A percentile compares a stretch with the other conserved stretches of the same genome.
These are phyloP conservation scores for Fusarium miscanthi DNA, from an alignment of 2,329 filamentous ascomycete species.

Conservation along the genomic window DNA sequence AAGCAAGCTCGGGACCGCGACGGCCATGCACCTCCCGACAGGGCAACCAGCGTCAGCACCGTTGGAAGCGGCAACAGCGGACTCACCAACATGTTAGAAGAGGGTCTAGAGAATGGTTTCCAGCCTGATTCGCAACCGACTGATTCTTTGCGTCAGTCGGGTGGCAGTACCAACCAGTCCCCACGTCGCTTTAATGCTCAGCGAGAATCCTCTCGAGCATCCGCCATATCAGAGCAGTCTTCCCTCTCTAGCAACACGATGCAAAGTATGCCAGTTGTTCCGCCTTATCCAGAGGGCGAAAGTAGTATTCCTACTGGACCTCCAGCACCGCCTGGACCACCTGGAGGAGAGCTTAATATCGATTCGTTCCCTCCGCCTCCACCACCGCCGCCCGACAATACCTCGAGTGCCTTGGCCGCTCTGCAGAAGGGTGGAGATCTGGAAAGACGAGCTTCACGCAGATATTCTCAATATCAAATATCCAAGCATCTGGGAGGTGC, in stretches of 20 bases:
- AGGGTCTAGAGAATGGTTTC: conserved; percentile 67
- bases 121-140: conserved; percentile 52
- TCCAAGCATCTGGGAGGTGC: conserved; percentile 89
- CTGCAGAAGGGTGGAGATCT: conserved; percentile 92
- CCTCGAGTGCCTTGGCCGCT: conserved; percentile 90
- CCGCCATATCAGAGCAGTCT: conserved; percentile 69
- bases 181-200: conserved; percentile 60
- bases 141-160: conserved; percentile 44
- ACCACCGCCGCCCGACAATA: conserved; percentile 73
- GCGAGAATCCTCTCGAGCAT: conserved; percentile 64
- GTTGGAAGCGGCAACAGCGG: conserved; percentile 66
- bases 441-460: conserved; percentile 88
- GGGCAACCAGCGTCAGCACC: conserved; percentile 69
- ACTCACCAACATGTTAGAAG: conserved; percentile 68
- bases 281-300: conserved; percentile 75
- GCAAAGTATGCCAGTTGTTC: conserved; percentile 80
- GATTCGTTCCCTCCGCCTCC: conserved; percentile 79
- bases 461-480: conserved; percentile 97
- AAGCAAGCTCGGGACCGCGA: conserved; percentile 69
- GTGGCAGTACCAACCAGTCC: conserved; percentile 51
- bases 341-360: conserved; percentile 62
- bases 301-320: conserved; percentile 60
- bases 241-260: conserved; percentile 78
- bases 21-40: conserved; percentile 56
- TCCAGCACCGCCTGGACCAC: conserved; percentile 53